Percentiles rank a stretch among this genome's conserved stretches.
Evolutionary conservation across 345 rosid genomes (phyloP).

Genomic region (Eutrema heterophyllum): DNA sequence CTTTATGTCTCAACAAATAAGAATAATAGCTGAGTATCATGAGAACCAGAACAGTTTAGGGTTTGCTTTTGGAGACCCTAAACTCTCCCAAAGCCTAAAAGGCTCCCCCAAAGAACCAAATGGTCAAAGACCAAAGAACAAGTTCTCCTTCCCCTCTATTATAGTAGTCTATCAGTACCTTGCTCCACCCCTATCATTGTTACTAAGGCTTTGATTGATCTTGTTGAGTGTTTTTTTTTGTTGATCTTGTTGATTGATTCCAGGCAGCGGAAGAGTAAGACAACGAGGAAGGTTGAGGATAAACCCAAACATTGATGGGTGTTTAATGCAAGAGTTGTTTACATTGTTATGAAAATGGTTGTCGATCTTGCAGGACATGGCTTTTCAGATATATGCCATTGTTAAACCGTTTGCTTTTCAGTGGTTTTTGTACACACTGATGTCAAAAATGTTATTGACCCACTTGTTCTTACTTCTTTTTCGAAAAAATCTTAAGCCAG

Average conservation of each 20-base stretch:
- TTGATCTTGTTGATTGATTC: not conserved
- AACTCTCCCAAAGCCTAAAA: not conserved
- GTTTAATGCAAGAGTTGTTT: slow-evolving; percentile 9
- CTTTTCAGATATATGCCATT: slow-evolving; percentile 5
- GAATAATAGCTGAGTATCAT: not conserved
- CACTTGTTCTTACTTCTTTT: not conserved
- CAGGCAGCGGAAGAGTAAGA: slow-evolving; percentile 23
- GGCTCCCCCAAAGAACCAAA: not conserved
- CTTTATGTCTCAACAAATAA: not conserved
- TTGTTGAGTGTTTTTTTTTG: not conserved
- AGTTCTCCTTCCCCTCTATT: not conserved
- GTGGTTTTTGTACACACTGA: slow-evolving; percentile 21
- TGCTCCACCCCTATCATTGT: not conserved
- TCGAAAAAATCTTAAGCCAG: not conserved
- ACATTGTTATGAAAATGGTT: not conserved
- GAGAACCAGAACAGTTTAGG: not conserved
- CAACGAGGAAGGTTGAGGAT: not conserved
- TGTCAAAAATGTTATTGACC: slow-evolving; percentile 9
- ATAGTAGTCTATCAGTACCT: not conserved
- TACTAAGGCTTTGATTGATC: not conserved
- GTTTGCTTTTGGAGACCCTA: not conserved
- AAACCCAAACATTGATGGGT: slow-evolving; percentile 20
- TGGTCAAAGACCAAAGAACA: not conserved
- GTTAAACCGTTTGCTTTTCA: slow-evolving; percentile 2
- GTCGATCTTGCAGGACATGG: slow-evolving; percentile 19